Evolutionary conservation across 2,329 filamentous ascomycete genomes (phyloP).

Genomic region (Trichoderma guizhouense): DNA sequence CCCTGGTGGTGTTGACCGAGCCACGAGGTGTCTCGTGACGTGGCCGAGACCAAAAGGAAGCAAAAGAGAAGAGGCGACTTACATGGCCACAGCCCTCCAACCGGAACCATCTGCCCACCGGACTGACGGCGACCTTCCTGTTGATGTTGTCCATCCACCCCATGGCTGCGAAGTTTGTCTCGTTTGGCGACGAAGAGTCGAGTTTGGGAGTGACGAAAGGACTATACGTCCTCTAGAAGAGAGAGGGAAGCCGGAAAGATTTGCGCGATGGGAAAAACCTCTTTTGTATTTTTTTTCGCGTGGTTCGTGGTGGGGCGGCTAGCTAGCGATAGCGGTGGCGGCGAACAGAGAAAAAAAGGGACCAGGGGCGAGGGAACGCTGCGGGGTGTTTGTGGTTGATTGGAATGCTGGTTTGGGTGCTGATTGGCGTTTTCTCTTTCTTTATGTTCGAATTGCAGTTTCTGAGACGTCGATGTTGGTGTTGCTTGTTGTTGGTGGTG

Average conservation of each 20-base stretch:
- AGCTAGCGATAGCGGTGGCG: constrained; percentile 14
- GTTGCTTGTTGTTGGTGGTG: neutral
- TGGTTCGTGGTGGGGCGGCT: constrained; percentile 7
- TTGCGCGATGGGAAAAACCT: constrained; percentile 1
- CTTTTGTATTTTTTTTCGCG: neutral
- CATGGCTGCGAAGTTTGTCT: constrained; percentile 32
- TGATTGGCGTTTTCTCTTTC: neutral
- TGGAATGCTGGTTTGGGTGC: neutral
- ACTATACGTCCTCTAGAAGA: neutral
- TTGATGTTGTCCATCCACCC: constrained; percentile 51
- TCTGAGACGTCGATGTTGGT: neutral
- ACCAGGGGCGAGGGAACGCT: neutral
- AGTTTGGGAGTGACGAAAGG: neutral
- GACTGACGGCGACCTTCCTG: constrained; percentile 58
- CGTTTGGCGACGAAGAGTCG: neutral
- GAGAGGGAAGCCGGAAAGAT: neutral
- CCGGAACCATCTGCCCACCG: constrained; percentile 70
- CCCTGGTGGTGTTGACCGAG: neutral
- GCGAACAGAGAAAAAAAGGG: neutral
- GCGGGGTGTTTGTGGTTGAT: neutral
- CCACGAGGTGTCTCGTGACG: neutral
- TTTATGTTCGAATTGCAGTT: neutral
- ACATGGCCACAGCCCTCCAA: constrained; percentile 81
- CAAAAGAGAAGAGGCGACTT: constrained; percentile 37
- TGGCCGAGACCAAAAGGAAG: neutral